Conservation (phyloP, 192 early-diverging fungal genomes). For the Coemansia sp. region DNA sequence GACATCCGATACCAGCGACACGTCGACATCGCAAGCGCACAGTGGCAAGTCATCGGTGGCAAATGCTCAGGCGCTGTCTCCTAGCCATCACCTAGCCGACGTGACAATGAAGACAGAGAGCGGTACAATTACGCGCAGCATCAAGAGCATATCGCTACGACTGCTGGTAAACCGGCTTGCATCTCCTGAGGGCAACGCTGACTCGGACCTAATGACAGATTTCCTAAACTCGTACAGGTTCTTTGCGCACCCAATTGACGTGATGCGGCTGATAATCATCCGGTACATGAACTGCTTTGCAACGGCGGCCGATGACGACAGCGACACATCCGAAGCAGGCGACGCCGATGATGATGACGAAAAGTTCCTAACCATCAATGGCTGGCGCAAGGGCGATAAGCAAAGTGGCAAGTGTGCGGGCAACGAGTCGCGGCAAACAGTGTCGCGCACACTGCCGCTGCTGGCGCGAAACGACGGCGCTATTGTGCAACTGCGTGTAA, state of each 20-base stretch:
- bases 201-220: slow-evolving; percentile 61
- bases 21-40: slow-evolving; percentile 9
- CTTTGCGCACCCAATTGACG: slow-evolving; percentile 64
- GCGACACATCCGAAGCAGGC: slow-evolving; percentile 14
- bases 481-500: slow-evolving; percentile 73
- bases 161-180: slow-evolving; percentile 54
- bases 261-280: slow-evolving; percentile 63
- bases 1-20: slow-evolving; percentile 31
- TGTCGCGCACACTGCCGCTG: slow-evolving; percentile 18
- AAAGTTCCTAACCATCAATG: slow-evolving; percentile 45
- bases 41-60: slow-evolving; percentile 5
- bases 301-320: slow-evolving; percentile 1
- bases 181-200: slow-evolving; percentile 57
- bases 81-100: slow-evolving; percentile 37
- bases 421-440: slow-evolving; percentile 7
- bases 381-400: slow-evolving; percentile 25
- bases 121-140: slow-evolving; percentile 49
- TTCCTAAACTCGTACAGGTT: slow-evolving; percentile 69
- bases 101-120: slow-evolving; percentile 52
- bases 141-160: slow-evolving; percentile 50
- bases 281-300: slow-evolving; percentile 63
- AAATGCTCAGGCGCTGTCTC: slow-evolving; percentile 19
- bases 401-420: background rate
- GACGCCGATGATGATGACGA: slow-evolving; percentile 17
- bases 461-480: slow-evolving; percentile 48